Evolutionary conservation across 2,329 filamentous ascomycete species (phyloP), one percentile per base, ranked within the genome.

Genomic region (Harringtonia aguacate): DNA sequence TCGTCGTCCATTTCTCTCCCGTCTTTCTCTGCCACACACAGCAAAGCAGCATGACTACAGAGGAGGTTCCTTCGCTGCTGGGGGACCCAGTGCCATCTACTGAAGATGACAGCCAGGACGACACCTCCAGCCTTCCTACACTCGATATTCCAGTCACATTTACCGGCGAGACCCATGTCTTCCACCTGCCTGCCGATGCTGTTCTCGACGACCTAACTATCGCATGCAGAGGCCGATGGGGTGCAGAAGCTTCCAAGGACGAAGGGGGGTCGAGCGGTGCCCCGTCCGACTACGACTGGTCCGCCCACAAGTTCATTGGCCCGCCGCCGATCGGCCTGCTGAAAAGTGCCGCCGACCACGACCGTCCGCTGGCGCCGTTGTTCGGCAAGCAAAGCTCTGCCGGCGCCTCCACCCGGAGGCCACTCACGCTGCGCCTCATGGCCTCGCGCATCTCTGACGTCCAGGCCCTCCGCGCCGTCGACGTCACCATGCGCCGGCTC

Each of bases 401-500:
- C 42, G 48, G 46, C 24, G 39, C 37, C 22, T n/a, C n/a, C n/a
- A n/a, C n/a, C n/a, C n/a, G n/a, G n/a, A n/a, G n/a, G n/a, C n/a
- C n/a, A n/a, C n/a, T n/a, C n/a, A n/a, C n/a, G 39, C 50, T 62
- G 36, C 56, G 54, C 15, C 50, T 63, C 15, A 52, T 62, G 44
- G 57, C 57, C 27, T 52, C 58, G 9, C 54, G 55, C 12, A 44
- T 44, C 24, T 43, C 47, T 4, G 51, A 49, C 27, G 50, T 62
- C 7, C 39, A 48, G 29, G 40, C 46, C 24, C 48, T 62, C n/a
- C 49, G 51, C n/a, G 21, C 44, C 7, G 52, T 54, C 21, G 46
- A 47, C 34, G 43, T 34, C 41, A 54, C 43, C 35, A 35, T 51
- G 22, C 43, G 51, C 5, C 46, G 39, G 8, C 44, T 38, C 14